These are phyloP conservation scores for Salvia rosmarinus DNA, from an alignment of 257 asterid genomes.

Conservation along the genomic window DNA sequence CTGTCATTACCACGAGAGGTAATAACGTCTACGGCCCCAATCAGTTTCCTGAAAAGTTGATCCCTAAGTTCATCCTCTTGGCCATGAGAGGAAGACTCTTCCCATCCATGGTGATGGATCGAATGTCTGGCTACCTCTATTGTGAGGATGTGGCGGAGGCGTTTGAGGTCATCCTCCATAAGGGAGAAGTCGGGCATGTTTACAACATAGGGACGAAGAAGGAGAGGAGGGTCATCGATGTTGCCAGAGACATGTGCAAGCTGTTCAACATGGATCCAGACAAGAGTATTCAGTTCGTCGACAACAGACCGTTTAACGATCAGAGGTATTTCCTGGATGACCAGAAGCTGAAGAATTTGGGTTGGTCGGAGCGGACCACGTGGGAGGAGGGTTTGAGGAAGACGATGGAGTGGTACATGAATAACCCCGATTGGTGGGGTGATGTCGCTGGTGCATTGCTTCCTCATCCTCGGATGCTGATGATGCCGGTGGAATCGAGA, in stretches of 20 bases:
- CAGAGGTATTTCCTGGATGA: conserved; percentile 97
- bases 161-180: conserved; percentile 5
- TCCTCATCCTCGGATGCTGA: conserved; percentile 97
- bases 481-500: conserved; percentile 94
- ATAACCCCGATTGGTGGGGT: conserved; percentile 55
- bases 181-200: no score
- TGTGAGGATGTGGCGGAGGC: conserved; percentile 99
- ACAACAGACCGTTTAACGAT: conserved; percentile 93
- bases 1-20: conserved; percentile 89
- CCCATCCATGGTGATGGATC: conserved; percentile 98
- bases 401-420: conserved; percentile 85
- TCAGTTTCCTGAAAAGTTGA: conserved; percentile 93
- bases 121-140: conserved; percentile 89
- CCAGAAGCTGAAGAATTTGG: conserved; percentile 78
- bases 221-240: conserved; percentile 71
- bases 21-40: conserved; percentile 94
- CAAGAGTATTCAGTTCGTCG: conserved; percentile 74
- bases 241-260: conserved; percentile 83
- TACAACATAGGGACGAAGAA: no score
- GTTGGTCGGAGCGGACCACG: conserved; percentile 82
- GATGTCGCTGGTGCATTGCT: conserved; percentile 95
- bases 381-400: conserved; percentile 95
- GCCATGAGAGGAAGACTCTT: conserved; percentile 69
- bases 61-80: conserved; percentile 56
- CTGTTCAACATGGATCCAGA: conserved; percentile 81